Evolutionary conservation across 2,329 filamentous ascomycete genomes (phyloP), one percentile per base, ranked within the genome.

Genomic region (Verruconis gallopava): DNA sequence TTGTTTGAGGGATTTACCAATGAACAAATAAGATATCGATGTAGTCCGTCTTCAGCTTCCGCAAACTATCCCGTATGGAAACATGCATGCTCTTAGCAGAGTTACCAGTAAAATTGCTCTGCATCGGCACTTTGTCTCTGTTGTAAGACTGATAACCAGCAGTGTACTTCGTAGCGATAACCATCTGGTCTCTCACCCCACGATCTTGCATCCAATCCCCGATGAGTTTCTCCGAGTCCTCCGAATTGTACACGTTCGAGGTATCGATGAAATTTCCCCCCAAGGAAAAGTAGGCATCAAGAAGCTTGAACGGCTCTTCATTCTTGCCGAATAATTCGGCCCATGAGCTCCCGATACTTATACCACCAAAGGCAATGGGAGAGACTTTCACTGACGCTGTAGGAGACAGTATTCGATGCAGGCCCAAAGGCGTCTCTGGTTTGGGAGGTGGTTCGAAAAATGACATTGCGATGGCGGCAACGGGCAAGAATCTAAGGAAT

Each of bases 251-350:
- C 44, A 38, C 43, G 42, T 48, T 43, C 4, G 40, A 28, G 3
- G 77, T 82, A 55, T 85, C 81, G 52, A 85, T 77, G 57, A 85
- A 84, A 60, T 85, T 85, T 18, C 81, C 80, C 3, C 77, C 77
- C 0, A 76, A 68, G 4, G 70, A 67, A 45, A 71, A 74, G 59
- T 73, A 84, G 53, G 71, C 74, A 52, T 85, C 79, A 5, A 85
- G 67, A 19, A 85, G 73, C 15, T 66, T 63, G 49, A 81, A 78
- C 2, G 72, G 67, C 1, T 69, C 69, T 38, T 73, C 65, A 53
- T 82, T 74, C 28, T 28, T 42, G 32, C 81, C 81, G 71, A 85
- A 72, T 40, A 65, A 66, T n/a, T 30, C 25, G 57, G 65, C 69
- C 78, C 67, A 71, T 22, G 66, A 62, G 43, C 73, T 60, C 35